Base-by-base conservation (phyloP, 495 filamentous ascomycete species). In the Friedmanniomyces simplex region DNA sequence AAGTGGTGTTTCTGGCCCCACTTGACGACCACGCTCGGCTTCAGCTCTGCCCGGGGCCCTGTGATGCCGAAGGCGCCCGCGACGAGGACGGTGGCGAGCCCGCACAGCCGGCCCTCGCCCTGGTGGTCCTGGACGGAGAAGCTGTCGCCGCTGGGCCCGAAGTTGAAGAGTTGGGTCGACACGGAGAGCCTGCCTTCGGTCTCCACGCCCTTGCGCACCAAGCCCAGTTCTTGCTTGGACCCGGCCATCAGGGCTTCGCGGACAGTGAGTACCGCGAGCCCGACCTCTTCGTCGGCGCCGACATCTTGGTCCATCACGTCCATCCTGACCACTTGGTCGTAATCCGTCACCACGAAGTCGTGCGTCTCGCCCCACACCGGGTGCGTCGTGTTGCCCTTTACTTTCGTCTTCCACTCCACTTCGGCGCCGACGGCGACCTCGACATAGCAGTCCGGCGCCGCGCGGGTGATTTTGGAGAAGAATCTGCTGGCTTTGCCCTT, bases 301-400 rank as follows among this genome's bases (percentile, higher is more conserved):
- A 70, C 63, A 41, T 76, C 73, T 14, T 69, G 58, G 59, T 76
- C 73, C 48, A 70, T 54, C 52, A 76, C 62, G 36, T 72, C 68
- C 1, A 69, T 28, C 49, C 61, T 60, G 52, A 76, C 68, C 48
- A 11, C 34, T 57, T 76, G 73, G 41, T 74, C 69, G 41, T 60
- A 63, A 51, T 74, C 72, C 13, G 50, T 50, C 6, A 76, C 63
- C 1, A 73, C 45, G 48, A 74, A 73, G 43, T 76, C 72, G 49
- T 66, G 60, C 13, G 67, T 71, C 66, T 76, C 70, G 58, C 70
- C 69, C 72, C 72, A 76, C 46, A 56, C 60, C 2, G 73, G 73
- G 41, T 70, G 59, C 32, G 54, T 61, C n/a, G 48, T 62, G 56
- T 73, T 69, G 54, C 71, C 68, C 56, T 73, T 69, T 45, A 61